phyloP scores from a whole-genome alignment of 495 filamentous ascomycete genomes.

The Parachaetomium inaequale region DNA sequence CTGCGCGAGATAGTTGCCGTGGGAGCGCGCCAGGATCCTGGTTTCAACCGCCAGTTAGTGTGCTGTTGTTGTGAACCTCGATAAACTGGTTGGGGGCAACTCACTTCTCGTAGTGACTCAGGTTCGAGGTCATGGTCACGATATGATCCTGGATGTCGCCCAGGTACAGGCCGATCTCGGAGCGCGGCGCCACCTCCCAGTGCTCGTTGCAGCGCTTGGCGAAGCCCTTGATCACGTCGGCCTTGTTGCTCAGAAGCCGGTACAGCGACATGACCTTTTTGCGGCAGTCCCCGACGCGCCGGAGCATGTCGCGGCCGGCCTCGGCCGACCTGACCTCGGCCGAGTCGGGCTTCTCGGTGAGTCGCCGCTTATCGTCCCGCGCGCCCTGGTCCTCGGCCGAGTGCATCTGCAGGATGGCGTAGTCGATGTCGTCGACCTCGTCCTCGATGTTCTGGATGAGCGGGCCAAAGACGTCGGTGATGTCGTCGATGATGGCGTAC shows the following conservation, averaged over 20 bases:
- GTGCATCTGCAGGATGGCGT: constrained; percentile 73
- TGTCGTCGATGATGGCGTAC: constrained; percentile 96
- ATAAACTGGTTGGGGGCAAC: constrained; percentile 28
- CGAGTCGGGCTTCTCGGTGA: constrained; percentile 35
- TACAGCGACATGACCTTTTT: constrained; percentile 96
- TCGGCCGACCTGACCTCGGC: constrained; percentile 50
- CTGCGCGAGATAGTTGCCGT: constrained; percentile 91
- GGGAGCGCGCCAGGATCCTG: constrained; percentile 85
- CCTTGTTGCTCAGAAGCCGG: constrained; percentile 90
- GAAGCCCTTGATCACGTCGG: constrained; percentile 97
- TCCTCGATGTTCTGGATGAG: constrained; percentile 84
- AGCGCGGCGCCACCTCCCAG: constrained; percentile 92
- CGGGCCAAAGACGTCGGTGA: constrained; percentile 91
- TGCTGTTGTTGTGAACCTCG: constrained; percentile 2
- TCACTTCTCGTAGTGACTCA: constrained; percentile 94
- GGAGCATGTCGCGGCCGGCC: constrained; percentile 75
- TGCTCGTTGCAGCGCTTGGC: constrained; percentile 98
- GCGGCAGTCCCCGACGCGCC: constrained; percentile 84
- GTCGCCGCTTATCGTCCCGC: constrained; percentile 24
- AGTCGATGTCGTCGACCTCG: constrained; percentile 87
- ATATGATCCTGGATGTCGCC: constrained; percentile 99
- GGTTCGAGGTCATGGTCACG: constrained; percentile 93
- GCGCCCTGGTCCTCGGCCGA: constrained; percentile 44
- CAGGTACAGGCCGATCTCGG: constrained; percentile 91
- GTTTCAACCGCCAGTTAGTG: constrained; percentile 9